Conservation (phyloP, 148 eudicot species). For the Gaultheria prostrata region DNA sequence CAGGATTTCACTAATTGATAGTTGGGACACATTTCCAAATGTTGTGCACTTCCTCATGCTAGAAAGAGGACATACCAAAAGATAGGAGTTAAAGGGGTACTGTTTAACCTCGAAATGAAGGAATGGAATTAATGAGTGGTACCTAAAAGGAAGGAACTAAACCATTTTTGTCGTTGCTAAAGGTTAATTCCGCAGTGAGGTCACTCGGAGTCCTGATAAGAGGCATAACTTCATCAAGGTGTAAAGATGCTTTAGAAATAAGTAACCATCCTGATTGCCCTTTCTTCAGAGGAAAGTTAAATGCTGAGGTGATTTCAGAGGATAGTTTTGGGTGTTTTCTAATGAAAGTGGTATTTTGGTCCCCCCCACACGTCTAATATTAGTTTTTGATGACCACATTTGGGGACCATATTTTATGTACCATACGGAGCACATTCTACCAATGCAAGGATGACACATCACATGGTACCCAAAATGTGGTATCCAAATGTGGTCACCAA, state of each 20-base stretch:
- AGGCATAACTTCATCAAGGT: background rate
- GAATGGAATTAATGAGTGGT: background rate
- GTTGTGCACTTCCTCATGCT: slow-evolving; percentile 1
- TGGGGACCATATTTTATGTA: no score
- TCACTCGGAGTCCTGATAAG: background rate
- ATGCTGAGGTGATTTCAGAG: background rate
- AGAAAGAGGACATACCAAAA: background rate
- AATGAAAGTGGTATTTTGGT: background rate
- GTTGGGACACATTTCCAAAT: background rate
- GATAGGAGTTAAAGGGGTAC: background rate
- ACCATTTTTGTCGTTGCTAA: background rate
- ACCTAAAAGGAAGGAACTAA: background rate
- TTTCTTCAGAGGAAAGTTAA: background rate
- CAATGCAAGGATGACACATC: no score
- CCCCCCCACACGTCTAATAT: background rate
- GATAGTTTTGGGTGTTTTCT: background rate
- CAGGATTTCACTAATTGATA: background rate
- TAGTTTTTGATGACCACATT: background rate
- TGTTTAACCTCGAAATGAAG: background rate
- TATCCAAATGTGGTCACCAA: no score
- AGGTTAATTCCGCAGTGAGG: background rate
- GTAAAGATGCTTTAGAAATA: background rate
- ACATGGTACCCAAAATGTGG: no score
- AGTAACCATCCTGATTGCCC: background rate
- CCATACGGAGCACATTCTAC: no score